Percentiles rank a stretch among this genome's conserved stretches.
phyloP scores from a whole-genome alignment of 176 grass and related monocot species.

The Triticum urartu region DNA sequence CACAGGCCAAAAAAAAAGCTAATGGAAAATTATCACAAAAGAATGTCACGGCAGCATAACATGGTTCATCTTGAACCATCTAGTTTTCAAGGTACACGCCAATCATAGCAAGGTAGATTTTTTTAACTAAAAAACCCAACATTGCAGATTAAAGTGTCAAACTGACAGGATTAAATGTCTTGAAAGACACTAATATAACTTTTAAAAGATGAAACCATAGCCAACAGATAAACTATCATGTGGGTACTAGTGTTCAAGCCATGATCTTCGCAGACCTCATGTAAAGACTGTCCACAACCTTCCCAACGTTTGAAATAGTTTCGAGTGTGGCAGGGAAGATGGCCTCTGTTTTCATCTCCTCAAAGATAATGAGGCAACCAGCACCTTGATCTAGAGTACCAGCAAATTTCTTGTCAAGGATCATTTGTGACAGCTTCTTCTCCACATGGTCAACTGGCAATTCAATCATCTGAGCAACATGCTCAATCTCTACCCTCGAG shows the following conservation, averaged over 20 bases:
- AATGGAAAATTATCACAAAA: background rate
- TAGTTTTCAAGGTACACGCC: background rate
- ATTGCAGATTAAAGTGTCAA: background rate
- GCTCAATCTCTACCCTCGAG: slow-evolving; percentile 11
- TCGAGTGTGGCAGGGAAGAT: slow-evolving; percentile 14
- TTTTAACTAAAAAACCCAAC: background rate
- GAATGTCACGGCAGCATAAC: background rate
- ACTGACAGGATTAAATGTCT: background rate
- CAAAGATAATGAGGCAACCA: slow-evolving; percentile 24
- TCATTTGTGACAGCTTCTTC: slow-evolving; percentile 14
- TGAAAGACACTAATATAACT: background rate
- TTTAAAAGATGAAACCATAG: background rate
- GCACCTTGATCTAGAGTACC: slow-evolving; percentile 12
- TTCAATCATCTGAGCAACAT: slow-evolving; percentile 2
- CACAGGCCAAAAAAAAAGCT: background rate
- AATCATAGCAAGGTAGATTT: background rate
- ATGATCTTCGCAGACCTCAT: background rate
- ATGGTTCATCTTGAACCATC: background rate
- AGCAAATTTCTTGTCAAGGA: slow-evolving; percentile 14
- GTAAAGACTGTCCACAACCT: slow-evolving; percentile 24
- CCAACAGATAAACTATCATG: background rate
- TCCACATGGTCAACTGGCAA: slow-evolving; percentile 1
- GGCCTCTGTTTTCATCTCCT: background rate
- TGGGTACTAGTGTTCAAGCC: background rate
- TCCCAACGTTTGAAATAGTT: background rate